Evolutionary conservation across 176 grass and related monocot species (phyloP).

Genomic region (Saccharum spontaneum): DNA sequence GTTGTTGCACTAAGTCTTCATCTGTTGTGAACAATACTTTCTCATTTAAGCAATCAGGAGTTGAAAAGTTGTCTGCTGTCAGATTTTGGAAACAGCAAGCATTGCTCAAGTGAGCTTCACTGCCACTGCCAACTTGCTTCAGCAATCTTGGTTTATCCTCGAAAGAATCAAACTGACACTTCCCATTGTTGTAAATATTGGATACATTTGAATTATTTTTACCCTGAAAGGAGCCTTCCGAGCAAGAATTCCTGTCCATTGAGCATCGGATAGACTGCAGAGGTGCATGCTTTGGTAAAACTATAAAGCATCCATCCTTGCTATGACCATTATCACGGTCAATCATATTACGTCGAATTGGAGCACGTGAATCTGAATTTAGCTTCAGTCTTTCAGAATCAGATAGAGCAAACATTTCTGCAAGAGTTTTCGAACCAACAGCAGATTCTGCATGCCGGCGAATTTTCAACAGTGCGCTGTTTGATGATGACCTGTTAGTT

Average conservation of each 20-base stretch:
- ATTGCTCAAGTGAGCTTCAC: conserved; percentile 27
- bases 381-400: conserved; percentile 50
- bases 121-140: conserved; percentile 28
- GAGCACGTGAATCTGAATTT: conserved; percentile 23
- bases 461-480: conserved; percentile 5
- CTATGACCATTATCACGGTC: conserved; percentile 12
- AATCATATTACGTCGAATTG: conserved; percentile 17
- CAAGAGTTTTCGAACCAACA: conserved; percentile 48
- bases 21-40: conserved; percentile 45
- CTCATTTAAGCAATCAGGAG: conserved; percentile 33
- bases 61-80: conserved; percentile 38
- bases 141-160: conserved; percentile 22
- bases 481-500: conserved; percentile 33
- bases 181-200: conserved; percentile 14
- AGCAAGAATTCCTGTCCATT: conserved; percentile 19
- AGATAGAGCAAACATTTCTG: conserved; percentile 69
- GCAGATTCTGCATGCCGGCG: conserved; percentile 19
- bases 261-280: conserved; percentile 20
- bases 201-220: conserved; percentile 23
- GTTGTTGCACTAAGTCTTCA: conserved; percentile 25
- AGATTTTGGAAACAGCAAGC: conserved; percentile 18
- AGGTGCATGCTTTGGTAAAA: conserved; percentile 55
- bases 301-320: conserved; percentile 52
- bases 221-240: conserved; percentile 20
- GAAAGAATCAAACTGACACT: conserved; percentile 35